A percentile compares a stretch with the other conserved stretches of the same genome.
Conservation (phyloP, 2,329 filamentous ascomycete species). For the Stachybotrys elegans region DNA sequence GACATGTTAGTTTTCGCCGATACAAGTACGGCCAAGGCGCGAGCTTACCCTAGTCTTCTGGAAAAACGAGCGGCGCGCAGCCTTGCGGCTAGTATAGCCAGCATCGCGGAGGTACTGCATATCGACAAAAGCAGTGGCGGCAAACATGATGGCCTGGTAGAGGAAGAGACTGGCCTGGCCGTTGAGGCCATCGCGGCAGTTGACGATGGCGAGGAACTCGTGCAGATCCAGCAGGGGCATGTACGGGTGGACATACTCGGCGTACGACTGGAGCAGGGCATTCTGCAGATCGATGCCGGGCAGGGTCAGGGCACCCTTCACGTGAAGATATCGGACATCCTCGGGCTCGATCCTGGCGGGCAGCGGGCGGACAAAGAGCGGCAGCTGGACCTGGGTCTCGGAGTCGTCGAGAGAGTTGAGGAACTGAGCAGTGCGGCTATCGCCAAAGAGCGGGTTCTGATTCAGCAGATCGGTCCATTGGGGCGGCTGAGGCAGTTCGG, state of each 20-base stretch:
- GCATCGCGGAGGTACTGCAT: constrained; percentile 70
- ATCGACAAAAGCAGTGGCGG: constrained; percentile 82
- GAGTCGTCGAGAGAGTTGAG: constrained; percentile 43
- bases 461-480: constrained; percentile 26
- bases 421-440: constrained; percentile 36
- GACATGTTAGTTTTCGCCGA: constrained; percentile 21
- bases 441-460: constrained; percentile 28
- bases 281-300: constrained; percentile 68
- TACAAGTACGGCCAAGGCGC: too few species aligned
- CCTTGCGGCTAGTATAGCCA: constrained; percentile 73
- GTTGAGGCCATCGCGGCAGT: constrained; percentile 61
- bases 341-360: constrained; percentile 72
- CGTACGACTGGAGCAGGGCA: constrained; percentile 74
- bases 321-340: constrained; percentile 76
- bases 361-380: constrained; percentile 72
- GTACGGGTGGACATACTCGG: constrained; percentile 88
- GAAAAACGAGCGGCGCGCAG: constrained; percentile 83
- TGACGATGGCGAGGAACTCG: constrained; percentile 55
- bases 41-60: constrained; percentile 72
- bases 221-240: constrained; percentile 80
- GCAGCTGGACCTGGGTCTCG: constrained; percentile 44
- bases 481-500: constrained; percentile 7
- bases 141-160: constrained; percentile 94
- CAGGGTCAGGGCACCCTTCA: constrained; percentile 79
- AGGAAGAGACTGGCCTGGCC: constrained; percentile 77